These are phyloP conservation scores for Saccharum spontaneum DNA, from an alignment of 176 grass and related monocot genomes.

Conservation along the genomic window DNA sequence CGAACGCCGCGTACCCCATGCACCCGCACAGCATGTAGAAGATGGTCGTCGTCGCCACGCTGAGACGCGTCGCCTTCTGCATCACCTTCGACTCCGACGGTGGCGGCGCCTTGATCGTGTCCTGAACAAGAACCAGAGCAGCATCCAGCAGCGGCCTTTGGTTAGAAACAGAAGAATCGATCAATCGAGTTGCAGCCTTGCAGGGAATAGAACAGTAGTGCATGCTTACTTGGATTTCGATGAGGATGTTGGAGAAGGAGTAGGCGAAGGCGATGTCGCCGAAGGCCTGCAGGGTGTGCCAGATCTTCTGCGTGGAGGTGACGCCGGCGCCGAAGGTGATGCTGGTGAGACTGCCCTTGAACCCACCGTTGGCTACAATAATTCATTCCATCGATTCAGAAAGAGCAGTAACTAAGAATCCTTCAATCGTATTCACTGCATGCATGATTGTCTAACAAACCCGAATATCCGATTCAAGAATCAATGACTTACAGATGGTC, in stretches of 20 bases:
- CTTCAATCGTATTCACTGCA: not conserved
- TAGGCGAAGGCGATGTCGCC: constrained; percentile 50
- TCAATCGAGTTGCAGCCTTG: not conserved
- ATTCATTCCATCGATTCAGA: not conserved
- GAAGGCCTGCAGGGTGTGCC: constrained; percentile 36
- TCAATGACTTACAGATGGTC: constrained; percentile 23
- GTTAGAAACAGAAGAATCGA: not conserved
- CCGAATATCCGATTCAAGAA: not conserved
- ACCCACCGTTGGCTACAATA: constrained; percentile 40
- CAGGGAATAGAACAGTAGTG: not conserved
- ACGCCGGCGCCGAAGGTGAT: constrained; percentile 33
- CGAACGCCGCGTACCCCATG: constrained; percentile 81
- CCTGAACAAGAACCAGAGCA: constrained; percentile 12
- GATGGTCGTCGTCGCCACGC: constrained; percentile 46
- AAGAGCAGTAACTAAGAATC: not conserved
- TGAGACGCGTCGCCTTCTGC: constrained; percentile 52
- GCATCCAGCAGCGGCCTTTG: not conserved
- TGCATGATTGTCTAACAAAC: not conserved
- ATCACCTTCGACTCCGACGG: constrained; percentile 77
- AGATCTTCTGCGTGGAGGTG: constrained; percentile 30
- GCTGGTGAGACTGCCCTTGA: constrained; percentile 40
- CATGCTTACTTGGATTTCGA: constrained; percentile 43
- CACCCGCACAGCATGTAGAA: constrained; percentile 86
- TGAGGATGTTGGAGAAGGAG: constrained; percentile 50
- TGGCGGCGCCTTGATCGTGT: constrained; percentile 62